These are phyloP conservation scores for Corylus avellana DNA, from an alignment of 306 rosid species.

Conservation along the genomic window DNA sequence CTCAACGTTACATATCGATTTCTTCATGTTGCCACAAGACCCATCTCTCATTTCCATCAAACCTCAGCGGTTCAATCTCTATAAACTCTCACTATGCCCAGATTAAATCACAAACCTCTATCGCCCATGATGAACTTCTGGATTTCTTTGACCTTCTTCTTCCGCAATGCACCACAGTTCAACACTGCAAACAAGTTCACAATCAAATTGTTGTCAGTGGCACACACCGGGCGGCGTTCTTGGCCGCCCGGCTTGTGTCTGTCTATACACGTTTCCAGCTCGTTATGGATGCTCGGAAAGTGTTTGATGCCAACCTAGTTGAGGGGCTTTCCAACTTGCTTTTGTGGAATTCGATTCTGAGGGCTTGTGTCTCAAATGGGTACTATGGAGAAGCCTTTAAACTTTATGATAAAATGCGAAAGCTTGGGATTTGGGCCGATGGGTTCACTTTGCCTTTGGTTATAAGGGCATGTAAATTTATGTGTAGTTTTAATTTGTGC, in stretches of 20 bases:
- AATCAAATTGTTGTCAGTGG: conserved; percentile 46
- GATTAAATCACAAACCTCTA: neutral
- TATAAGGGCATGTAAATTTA: conserved; percentile 49
- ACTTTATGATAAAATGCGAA: conserved; percentile 57
- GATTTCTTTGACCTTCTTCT: conserved; percentile 50
- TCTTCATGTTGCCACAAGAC: conserved; percentile 11
- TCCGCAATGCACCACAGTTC: conserved; percentile 38
- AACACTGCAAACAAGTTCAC: conserved; percentile 59
- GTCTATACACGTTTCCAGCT: conserved; percentile 48
- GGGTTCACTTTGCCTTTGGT: conserved; percentile 76
- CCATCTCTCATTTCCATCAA: conserved; percentile 6
- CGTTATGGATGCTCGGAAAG: conserved; percentile 46
- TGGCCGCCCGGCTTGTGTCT: conserved; percentile 59
- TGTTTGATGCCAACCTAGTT: conserved; percentile 38
- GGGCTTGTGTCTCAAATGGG: conserved; percentile 71
- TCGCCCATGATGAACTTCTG: conserved; percentile 28
- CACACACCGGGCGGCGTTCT: conserved; percentile 41
- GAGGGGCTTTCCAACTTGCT: conserved; percentile 41
- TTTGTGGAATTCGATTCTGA: conserved; percentile 75
- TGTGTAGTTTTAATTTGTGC: conserved; percentile 34
- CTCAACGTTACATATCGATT: conserved; percentile 22
- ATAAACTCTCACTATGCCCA: neutral
- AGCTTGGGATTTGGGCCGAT: conserved; percentile 65
- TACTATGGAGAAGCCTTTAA: conserved; percentile 38
- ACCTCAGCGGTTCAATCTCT: conserved; percentile 25